Evolutionary conservation across 1,284 basidiomycete genomes (phyloP), one percentile per base, ranked within the genome.

Genomic region (Trametes pubescens): DNA sequence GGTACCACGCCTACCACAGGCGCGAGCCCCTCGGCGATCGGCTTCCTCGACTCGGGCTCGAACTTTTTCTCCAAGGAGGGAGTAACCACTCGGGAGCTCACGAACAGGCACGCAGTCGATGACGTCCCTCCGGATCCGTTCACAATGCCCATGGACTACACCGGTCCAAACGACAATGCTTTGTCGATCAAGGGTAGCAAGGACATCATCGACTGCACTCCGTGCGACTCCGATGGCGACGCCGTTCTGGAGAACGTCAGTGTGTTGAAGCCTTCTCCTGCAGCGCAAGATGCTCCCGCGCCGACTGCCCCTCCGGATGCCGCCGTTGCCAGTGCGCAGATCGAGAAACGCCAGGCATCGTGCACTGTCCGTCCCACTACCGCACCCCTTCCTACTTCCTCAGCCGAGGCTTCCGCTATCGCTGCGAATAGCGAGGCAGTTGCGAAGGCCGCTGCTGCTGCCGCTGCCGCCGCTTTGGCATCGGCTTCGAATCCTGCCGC

Each of bases 371-470:
- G 40, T n/a, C 40, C 40, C 5, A 48, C 47, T n/a, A 16, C 51
- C 13, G 46, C 26, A 35, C 32, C 54, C 14, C 54, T 57, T 4
- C 24, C 61, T 1, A 62, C 56, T 7, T 40, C 61, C 9, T 53
- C 56, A 5, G 43, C 61, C 7, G 51, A 57, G 13, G 61, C 55
- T 9, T 44, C 61, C 7, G 51, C 51, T 2, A 43, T 26, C 18
- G 61, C 61, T 0, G 51, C 51, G 1, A 51, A 43, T 7, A 47
- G 44, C 21, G 26, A n/a, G 43, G 2, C 18, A 11, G 18, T 32
- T 18, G 54, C 54, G 14, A 47, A 57, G 44, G 55, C 61, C 11
- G 61, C 55, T 13, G 61, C 61, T 14, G 61, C 61, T 34, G 61
- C 61, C 11, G 61, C 61, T 13, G 55, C 55, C 11, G 61, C 55